Evolutionary conservation across 768 basidiomycete genomes (phyloP).

Genomic region (Erythrobasidium yunnanense): DNA sequence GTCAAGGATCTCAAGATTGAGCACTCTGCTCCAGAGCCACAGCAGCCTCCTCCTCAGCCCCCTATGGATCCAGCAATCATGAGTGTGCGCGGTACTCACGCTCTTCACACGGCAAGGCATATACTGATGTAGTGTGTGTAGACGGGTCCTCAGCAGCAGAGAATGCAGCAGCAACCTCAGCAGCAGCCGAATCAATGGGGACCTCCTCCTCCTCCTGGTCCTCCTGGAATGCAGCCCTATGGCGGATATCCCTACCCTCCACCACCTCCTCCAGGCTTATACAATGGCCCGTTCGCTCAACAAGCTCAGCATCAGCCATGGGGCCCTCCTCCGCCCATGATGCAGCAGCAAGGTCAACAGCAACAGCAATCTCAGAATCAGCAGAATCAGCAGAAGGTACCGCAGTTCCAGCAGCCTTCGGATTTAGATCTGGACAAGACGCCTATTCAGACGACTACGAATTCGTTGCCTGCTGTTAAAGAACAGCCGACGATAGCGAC

Average conservation of each 20-base stretch:
- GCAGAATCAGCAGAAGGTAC: neutral
- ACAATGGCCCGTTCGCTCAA: slow-evolving; percentile 16
- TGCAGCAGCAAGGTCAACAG: neutral
- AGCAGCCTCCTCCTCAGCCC: slow-evolving; percentile 11
- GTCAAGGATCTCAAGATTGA: slow-evolving; percentile 41
- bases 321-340: slow-evolving; percentile 27
- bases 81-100: slow-evolving; percentile 7
- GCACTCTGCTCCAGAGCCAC: slow-evolving; percentile 31
- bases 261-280: slow-evolving; percentile 5
- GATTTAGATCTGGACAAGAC: neutral
- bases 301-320: slow-evolving; percentile 20
- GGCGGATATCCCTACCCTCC: slow-evolving; percentile 13
- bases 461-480: slow-evolving; percentile 10
- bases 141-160: neutral
- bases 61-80: slow-evolving; percentile 29
- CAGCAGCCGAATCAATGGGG: slow-evolving; percentile 7
- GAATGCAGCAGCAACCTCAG: slow-evolving; percentile 8
- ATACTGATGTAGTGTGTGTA: neutral
- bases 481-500: slow-evolving; percentile 18
- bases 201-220: neutral
- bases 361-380: neutral
- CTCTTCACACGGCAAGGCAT: neutral
- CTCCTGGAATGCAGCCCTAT: neutral
- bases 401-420: neutral
- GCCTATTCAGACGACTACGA: slow-evolving; percentile 20